Evolutionary conservation across 148 eudicot species (phyloP), one percentile per base, ranked within the genome.

Genomic region (Arbutus unedo): DNA sequence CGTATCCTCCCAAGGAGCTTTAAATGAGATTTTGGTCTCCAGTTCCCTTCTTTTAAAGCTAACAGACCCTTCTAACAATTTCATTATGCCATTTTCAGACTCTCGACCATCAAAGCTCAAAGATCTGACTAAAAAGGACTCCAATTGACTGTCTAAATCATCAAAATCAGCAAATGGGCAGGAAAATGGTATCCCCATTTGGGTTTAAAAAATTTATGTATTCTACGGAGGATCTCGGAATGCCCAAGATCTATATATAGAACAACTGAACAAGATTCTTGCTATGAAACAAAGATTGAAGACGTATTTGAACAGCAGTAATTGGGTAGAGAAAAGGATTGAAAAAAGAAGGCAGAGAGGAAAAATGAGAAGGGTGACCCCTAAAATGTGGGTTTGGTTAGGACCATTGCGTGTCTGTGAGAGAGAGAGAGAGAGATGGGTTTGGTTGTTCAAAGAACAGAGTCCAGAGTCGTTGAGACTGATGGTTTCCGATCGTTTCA

Each of bases 181-280:
- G 13, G 90, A 87, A 84, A 82, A 81, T 6, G 85, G 50, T 72
- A 86, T 38, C 74, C 90, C 88, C 86, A 88, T 90, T 77, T 68
- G 25, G 38, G 50, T 3, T 5, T 4, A 8, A 49, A 45, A 68
- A 54, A 67, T 4, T 15, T 18, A 45, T 43, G 6, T 78, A 44
- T 83, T 47, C 49, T 50, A 16, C 14, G 11, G 73, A 48, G 19
- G 71, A 67, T 15, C 14, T 18, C 16, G 6, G 41, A 41, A 70
- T 25, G 41, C 55, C 44, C 9, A 23, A 62, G 55, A 79, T 79
- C 72, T 43, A 13, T 19, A 13, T 19, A 43, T 44, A 59, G 38
- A 59, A 16, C 55, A 68, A 68, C 38, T 62, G 68, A 62, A 13
- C 68, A 76, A 64, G 80, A 82, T 51, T 60, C 70, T 21, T 23